phyloP scores from a whole-genome alignment of 1,139 yeast genomes.

The Lodderomyces orthopsilosis region DNA sequence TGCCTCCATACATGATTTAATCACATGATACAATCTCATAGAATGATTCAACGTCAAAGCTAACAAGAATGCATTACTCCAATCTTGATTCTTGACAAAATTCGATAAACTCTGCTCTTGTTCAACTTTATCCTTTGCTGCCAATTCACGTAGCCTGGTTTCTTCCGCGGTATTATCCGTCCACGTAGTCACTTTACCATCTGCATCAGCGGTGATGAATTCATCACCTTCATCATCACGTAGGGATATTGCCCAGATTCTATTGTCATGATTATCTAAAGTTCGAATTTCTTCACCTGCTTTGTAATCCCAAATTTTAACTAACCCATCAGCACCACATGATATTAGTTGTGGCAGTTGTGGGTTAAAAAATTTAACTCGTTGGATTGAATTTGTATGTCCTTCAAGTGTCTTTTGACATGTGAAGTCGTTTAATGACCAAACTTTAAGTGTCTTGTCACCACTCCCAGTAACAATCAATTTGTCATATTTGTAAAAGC shows the following conservation, averaged over 20 bases:
- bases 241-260: constrained; percentile 86
- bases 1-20: constrained; percentile 51
- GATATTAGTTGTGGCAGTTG: constrained; percentile 66
- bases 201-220: constrained; percentile 89
- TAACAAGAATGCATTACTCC: constrained; percentile 84
- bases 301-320: constrained; percentile 83
- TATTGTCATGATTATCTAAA: constrained; percentile 85
- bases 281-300: constrained; percentile 80
- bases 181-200: constrained; percentile 89
- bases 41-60: constrained; percentile 88
- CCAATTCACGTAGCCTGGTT: constrained; percentile 48
- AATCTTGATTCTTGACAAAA: constrained; percentile 65
- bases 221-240: constrained; percentile 62
- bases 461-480: constrained; percentile 79
- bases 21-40: constrained; percentile 72
- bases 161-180: constrained; percentile 77
- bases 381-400: constrained; percentile 87
- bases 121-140: constrained; percentile 62
- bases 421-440: constrained; percentile 78
- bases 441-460: constrained; percentile 83
- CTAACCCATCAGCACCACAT: constrained; percentile 92
- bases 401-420: constrained; percentile 89
- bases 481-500: constrained; percentile 78
- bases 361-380: constrained; percentile 66
- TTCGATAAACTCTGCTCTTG: constrained; percentile 84